phyloP scores from a whole-genome alignment of 495 filamentous ascomycete species.

The Penicillium malachiteum region DNA sequence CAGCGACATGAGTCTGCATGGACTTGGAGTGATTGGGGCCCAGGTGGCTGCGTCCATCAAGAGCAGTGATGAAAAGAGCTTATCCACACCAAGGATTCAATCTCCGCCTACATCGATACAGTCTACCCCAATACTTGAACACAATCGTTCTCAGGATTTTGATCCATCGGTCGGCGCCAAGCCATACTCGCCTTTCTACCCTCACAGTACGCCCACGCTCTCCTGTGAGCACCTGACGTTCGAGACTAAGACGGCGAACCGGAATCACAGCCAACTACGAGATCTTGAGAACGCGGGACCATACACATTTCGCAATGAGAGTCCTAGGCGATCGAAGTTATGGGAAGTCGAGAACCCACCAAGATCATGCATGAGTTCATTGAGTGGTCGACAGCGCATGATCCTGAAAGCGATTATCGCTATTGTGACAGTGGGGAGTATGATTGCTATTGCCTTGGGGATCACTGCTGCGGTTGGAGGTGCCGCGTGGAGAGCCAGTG shows the following conservation, averaged over 20 bases:
- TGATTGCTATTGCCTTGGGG: conserved; percentile 61
- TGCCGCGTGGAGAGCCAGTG: conserved; percentile 50
- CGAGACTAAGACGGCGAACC: conserved; percentile 33
- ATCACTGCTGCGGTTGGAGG: conserved; percentile 61
- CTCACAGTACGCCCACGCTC: conserved; percentile 48
- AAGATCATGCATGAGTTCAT: conserved; percentile 32
- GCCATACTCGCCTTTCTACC: conserved; percentile 61
- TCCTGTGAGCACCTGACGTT: conserved; percentile 47
- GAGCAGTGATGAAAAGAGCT: conserved; percentile 22
- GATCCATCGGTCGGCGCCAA: conserved; percentile 45
- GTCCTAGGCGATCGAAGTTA: conserved; percentile 37
- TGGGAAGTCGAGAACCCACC: conserved; percentile 38
- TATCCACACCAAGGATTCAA: conserved; percentile 10
- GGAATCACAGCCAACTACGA: conserved; percentile 18
- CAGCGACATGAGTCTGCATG: conserved; percentile 27
- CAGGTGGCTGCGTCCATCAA: conserved; percentile 32
- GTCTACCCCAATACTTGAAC: conserved; percentile 18
- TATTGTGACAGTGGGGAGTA: conserved; percentile 55
- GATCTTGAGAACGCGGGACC: conserved; percentile 33
- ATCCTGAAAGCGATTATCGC: conserved; percentile 54
- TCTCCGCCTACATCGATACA: conserved; percentile 18
- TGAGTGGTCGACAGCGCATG: conserved; percentile 53
- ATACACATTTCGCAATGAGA: conserved; percentile 18
- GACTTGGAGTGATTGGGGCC: conserved; percentile 33
- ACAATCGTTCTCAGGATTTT: conserved; percentile 28